Evolutionary conservation across 1,284 basidiomycete species (phyloP).

Genomic region (Polyporus tsugae): DNA sequence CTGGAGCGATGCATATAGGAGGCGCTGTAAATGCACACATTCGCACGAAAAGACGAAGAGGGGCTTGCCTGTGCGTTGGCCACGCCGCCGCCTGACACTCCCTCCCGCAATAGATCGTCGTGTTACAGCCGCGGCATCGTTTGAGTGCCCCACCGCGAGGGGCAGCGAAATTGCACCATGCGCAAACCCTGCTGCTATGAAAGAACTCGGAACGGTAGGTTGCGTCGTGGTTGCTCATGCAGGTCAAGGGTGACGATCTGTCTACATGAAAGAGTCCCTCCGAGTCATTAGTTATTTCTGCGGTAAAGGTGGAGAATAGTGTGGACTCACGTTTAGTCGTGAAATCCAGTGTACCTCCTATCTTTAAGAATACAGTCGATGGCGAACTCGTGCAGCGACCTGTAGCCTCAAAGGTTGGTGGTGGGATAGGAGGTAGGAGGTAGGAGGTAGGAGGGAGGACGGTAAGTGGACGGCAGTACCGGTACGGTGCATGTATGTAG

Average conservation of each 20-base stretch:
- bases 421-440: too few species aligned
- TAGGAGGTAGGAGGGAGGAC: too few species aligned
- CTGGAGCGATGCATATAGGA: not conserved
- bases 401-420: too few species aligned
- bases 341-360: too few species aligned
- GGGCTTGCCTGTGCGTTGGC: not conserved
- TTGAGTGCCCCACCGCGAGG: not conserved
- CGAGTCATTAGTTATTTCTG: not conserved
- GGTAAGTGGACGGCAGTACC: too few species aligned
- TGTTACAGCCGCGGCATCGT: not conserved
- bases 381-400: too few species aligned
- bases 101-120: not conserved
- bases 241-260: not conserved
- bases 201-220: not conserved
- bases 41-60: not conserved
- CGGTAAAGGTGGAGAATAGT: not conserved
- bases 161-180: not conserved
- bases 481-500: too few species aligned
- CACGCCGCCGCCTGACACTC: not conserved
- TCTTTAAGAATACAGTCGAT: too few species aligned
- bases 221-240: not conserved
- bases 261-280: not conserved
- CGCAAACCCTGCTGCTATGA: not conserved
- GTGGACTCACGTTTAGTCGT: not conserved
- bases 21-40: not conserved